A percentile compares a stretch with the other conserved stretches of the same genome.
Conservation (phyloP, 352 stramenopile species). For the Phytophthora sp. region DNA sequence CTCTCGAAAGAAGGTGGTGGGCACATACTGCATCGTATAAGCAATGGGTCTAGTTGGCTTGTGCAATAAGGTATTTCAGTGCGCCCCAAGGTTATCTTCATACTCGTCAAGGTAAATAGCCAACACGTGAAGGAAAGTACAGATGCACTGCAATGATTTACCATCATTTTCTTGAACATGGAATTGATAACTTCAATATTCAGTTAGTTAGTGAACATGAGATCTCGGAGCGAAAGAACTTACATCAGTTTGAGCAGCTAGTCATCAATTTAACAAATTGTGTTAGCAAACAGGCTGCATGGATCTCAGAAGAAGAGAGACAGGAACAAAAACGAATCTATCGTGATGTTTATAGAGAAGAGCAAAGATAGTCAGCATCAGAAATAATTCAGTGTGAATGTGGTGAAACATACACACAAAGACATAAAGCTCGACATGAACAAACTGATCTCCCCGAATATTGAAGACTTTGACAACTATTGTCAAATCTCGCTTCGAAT, state of each 20-base stretch:
- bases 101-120: no score
- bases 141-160: conserved; percentile 1
- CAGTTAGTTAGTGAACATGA: conserved; percentile 15
- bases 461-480: no score
- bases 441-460: no score
- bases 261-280: conserved; percentile 14
- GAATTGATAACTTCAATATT: conserved; percentile 14
- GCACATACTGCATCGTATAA: not conserved
- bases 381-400: conserved; percentile 13
- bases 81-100: no score
- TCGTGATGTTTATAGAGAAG: not conserved
- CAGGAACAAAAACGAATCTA: not conserved
- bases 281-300: conserved; percentile 14
- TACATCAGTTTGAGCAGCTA: conserved; percentile 12
- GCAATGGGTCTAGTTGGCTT: no score
- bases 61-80: no score
- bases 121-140: not conserved
- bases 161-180: conserved; percentile 9
- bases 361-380: not conserved
- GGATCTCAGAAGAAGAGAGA: conserved; percentile 3
- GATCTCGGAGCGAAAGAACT: conserved; percentile 1
- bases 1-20: not conserved
- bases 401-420: conserved; percentile 17
- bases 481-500: no score
- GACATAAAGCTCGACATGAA: no score